Percentiles rank a stretch among this genome's conserved stretches.
phyloP scores from a whole-genome alignment of 2,329 filamentous ascomycete species.

The Pseudogymnoascus sp. region DNA sequence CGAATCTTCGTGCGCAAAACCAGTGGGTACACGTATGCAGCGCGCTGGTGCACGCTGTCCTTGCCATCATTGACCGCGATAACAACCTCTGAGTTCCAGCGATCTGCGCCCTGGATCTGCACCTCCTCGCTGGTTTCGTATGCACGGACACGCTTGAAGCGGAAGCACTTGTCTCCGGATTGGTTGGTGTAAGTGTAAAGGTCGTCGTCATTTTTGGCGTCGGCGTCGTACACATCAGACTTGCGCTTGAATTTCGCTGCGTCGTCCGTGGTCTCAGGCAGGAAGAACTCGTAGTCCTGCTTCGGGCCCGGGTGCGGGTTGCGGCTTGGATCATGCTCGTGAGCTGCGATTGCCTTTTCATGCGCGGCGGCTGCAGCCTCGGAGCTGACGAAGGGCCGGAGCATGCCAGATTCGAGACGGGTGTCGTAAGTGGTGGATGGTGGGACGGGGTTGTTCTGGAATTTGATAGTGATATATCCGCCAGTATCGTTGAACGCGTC shows the following conservation, averaged over 20 bases:
- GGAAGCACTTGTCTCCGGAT: constrained; percentile 43
- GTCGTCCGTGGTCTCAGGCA: constrained; percentile 41
- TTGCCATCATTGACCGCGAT: constrained; percentile 49
- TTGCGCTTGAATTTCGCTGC: constrained; percentile 50
- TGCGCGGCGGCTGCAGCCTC: constrained; percentile 45
- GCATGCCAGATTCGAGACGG: constrained; percentile 52
- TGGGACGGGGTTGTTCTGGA: constrained; percentile 55
- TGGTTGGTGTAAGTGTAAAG: constrained; percentile 46
- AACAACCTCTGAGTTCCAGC: constrained; percentile 57
- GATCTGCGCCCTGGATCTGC: constrained; percentile 48
- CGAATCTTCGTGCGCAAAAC: constrained; percentile 56
- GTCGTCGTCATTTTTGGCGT: constrained; percentile 40
- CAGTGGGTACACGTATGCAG: constrained; percentile 60
- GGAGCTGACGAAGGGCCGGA: constrained; percentile 50
- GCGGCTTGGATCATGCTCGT: constrained; percentile 48
- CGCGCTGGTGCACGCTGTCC: constrained; percentile 44
- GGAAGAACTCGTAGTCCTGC: constrained; percentile 61
- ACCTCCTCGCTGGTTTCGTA: constrained; percentile 50
- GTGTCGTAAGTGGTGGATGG: constrained; percentile 46
- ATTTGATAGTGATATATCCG: constrained; percentile 62
- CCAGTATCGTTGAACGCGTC: constrained; percentile 63
- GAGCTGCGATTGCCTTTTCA: constrained; percentile 41
- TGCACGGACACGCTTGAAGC: constrained; percentile 52
- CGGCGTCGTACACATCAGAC: constrained; percentile 50
- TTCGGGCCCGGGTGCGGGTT: constrained; percentile 48